phyloP scores from a whole-genome alignment of 768 basidiomycete species.

The Tulasnella sp. region DNA sequence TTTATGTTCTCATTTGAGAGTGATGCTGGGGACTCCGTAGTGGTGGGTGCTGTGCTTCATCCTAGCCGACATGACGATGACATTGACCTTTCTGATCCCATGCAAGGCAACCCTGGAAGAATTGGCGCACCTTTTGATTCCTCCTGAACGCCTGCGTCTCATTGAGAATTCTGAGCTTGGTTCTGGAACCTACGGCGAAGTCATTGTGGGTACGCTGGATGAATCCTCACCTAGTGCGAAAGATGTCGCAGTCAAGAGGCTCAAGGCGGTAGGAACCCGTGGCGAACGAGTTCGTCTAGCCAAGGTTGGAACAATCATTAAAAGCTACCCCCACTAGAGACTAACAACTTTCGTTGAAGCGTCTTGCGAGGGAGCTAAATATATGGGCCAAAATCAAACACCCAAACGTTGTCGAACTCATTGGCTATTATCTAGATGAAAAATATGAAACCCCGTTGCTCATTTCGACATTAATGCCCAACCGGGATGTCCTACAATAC shows the following conservation, averaged over 20 bases:
- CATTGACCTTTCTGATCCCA: background rate
- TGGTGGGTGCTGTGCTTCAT: background rate
- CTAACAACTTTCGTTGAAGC: background rate
- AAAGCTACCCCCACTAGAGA: background rate
- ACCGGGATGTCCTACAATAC: background rate
- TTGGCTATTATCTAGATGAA: background rate
- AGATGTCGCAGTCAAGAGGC: background rate
- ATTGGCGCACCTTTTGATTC: background rate
- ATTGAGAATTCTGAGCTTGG: background rate
- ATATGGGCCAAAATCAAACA: background rate
- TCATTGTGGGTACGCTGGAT: background rate
- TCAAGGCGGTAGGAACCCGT: background rate
- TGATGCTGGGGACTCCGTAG: background rate
- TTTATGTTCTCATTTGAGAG: background rate
- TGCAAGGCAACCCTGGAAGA: background rate
- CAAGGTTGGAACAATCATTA: background rate
- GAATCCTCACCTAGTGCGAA: background rate
- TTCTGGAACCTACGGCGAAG: background rate
- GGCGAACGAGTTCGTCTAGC: background rate
- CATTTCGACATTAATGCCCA: background rate
- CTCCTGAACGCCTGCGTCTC: background rate
- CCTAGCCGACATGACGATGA: background rate
- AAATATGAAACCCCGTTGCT: background rate
- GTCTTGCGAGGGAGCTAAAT: background rate
- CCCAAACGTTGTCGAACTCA: background rate